These are phyloP conservation scores for Pseudocercospora pini-densiflorae DNA, from an alignment of 2,329 filamentous ascomycete genomes.

Conservation along the genomic window DNA sequence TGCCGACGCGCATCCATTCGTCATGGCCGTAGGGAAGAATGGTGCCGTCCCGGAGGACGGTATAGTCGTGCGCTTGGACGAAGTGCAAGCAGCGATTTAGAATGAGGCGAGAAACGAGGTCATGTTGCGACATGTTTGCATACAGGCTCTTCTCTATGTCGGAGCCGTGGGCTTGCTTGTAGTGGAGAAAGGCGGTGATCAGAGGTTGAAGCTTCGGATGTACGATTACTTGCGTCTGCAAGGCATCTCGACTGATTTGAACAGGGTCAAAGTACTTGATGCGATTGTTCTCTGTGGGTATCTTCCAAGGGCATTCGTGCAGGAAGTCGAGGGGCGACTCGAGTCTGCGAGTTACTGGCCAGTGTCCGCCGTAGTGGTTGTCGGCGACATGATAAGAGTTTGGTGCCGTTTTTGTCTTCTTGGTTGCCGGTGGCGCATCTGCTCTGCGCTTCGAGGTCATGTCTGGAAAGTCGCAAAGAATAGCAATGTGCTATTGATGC, in stretches of 20 bases:
- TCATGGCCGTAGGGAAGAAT: neutral
- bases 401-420: neutral
- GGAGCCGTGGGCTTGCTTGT: conserved; percentile 30
- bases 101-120: conserved; percentile 27
- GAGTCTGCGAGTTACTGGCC: neutral
- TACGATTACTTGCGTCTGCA: conserved; percentile 25
- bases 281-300: neutral
- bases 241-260: conserved; percentile 17
- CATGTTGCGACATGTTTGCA: conserved; percentile 10
- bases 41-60: conserved; percentile 22
- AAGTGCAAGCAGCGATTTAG: conserved; percentile 28
- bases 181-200: conserved; percentile 23
- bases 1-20: conserved; percentile 33
- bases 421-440: neutral
- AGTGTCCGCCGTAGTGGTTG: neutral
- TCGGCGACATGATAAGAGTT: neutral
- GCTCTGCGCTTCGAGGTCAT: neutral
- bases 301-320: conserved; percentile 1
- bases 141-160: conserved; percentile 28
- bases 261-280: conserved; percentile 19
- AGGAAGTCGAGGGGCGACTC: neutral
- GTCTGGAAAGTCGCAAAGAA: neutral
- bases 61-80: conserved; percentile 20
- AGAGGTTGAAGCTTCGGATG: conserved; percentile 26
- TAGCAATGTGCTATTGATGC: neutral